Conservation (phyloP, 192 early-diverging fungal species). For the Chytriomyces sp. region DNA sequence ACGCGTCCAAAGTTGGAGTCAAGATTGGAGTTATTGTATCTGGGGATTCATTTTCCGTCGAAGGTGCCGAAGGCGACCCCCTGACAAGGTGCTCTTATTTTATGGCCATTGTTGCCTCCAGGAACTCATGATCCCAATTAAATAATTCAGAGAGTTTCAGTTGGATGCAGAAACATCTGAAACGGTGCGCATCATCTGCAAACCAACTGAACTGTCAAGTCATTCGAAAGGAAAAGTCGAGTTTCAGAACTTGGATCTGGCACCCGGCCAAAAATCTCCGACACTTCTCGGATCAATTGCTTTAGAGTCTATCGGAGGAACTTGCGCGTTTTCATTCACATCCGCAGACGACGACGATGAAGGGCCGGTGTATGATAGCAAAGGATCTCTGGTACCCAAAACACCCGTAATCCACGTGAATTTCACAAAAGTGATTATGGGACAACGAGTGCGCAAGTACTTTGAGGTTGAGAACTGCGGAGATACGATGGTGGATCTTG, state of each 20-base stretch:
- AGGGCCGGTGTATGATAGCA: constrained; percentile 2
- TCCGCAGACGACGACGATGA: constrained; percentile 10
- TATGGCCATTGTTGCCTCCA: not conserved
- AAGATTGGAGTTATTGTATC: constrained; percentile 30
- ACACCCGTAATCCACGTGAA: constrained; percentile 49
- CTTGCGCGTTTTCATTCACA: constrained; percentile 42
- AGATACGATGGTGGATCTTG: constrained; percentile 56
- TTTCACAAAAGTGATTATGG: constrained; percentile 50
- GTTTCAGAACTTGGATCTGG: constrained; percentile 34
- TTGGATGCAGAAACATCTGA: not conserved
- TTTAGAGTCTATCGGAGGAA: constrained; percentile 41
- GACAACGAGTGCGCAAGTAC: constrained; percentile 48
- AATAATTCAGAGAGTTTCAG: constrained; percentile 14
- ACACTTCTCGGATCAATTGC: constrained; percentile 38
- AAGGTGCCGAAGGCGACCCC: not conserved
- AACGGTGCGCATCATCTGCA: constrained; percentile 39
- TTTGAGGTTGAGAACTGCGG: constrained; percentile 64
- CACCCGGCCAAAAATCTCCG: constrained; percentile 24
- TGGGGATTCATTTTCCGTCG: not conserved
- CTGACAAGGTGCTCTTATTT: not conserved
- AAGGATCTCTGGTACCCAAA: constrained; percentile 5
- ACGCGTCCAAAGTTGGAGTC: constrained; percentile 43
- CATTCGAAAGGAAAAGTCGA: constrained; percentile 22
- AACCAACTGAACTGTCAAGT: constrained; percentile 26
- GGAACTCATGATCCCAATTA: constrained; percentile 38